Evolutionary conservation across 768 basidiomycete genomes (phyloP).

Genomic region (Mycena polygramma): DNA sequence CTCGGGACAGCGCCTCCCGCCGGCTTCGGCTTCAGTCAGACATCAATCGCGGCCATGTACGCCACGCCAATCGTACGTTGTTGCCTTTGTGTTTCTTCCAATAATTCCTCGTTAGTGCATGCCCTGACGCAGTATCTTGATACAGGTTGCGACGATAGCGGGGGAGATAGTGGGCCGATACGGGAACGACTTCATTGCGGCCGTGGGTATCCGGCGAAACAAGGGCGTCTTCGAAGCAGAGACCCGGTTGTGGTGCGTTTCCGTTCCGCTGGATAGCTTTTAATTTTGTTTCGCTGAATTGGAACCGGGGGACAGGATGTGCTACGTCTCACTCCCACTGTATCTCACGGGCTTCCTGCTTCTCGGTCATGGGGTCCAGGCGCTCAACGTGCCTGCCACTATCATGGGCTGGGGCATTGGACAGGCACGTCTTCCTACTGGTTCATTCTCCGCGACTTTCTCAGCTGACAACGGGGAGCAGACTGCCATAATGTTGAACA

Average conservation of each 20-base stretch:
- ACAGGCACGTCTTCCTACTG: constrained; percentile 24
- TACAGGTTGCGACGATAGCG: constrained; percentile 60
- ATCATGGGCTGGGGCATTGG: constrained; percentile 62
- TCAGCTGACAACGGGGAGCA: background rate
- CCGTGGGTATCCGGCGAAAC: constrained; percentile 57
- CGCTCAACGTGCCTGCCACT: constrained; percentile 43
- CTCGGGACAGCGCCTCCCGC: constrained; percentile 59
- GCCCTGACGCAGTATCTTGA: background rate
- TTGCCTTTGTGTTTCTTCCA: background rate
- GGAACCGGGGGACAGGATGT: constrained; percentile 42
- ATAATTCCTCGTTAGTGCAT: background rate
- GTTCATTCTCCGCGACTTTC: background rate
- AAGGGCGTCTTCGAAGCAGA: constrained; percentile 69
- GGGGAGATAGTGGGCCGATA: constrained; percentile 67
- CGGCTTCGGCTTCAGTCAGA: constrained; percentile 61
- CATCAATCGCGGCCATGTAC: constrained; percentile 57
- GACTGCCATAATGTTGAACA: constrained; percentile 52
- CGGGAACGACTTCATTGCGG: constrained; percentile 64
- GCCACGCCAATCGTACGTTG: constrained; percentile 58
- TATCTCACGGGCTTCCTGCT: constrained; percentile 58
- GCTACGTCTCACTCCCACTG: constrained; percentile 55
- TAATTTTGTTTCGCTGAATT: background rate
- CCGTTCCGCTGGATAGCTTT: no score
- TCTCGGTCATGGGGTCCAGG: constrained; percentile 54
- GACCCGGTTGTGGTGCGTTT: constrained; percentile 54